Evolutionary conservation across 176 grass and related monocot species (phyloP).

Genomic region (Cenchrus fungigraminus): DNA sequence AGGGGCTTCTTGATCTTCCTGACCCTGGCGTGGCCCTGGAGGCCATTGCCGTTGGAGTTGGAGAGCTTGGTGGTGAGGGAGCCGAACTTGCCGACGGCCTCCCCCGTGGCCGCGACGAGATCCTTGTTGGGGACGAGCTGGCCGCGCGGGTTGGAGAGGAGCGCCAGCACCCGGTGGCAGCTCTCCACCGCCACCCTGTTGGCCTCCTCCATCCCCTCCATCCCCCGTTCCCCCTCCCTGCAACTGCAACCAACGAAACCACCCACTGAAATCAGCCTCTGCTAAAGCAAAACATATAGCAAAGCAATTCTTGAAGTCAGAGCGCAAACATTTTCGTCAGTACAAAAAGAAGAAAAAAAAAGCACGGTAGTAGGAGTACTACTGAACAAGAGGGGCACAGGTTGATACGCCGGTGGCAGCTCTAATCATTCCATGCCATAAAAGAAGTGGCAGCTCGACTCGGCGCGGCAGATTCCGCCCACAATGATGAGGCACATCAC

Average conservation of each 20-base stretch:
- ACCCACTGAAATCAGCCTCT: conserved; percentile 18
- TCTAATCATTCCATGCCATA: conserved; percentile 45
- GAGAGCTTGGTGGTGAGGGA: conserved; percentile 60
- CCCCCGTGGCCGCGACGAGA: conserved; percentile 61
- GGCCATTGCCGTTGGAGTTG: conserved; percentile 41
- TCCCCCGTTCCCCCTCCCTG: conserved; percentile 43
- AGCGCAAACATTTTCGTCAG: conserved; percentile 23
- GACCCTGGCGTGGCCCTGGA: conserved; percentile 81
- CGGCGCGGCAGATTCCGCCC: conserved; percentile 36
- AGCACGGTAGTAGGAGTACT: neutral
- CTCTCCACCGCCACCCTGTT: conserved; percentile 74
- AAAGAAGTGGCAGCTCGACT: neutral
- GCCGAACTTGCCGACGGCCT: conserved; percentile 69
- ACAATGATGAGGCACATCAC: conserved; percentile 39
- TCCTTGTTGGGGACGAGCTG: conserved; percentile 58
- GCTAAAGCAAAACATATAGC: neutral
- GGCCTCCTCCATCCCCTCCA: conserved; percentile 76
- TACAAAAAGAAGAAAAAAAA: neutral
- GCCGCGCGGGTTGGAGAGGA: conserved; percentile 66
- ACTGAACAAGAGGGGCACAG: neutral
- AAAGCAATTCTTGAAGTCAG: conserved; percentile 15
- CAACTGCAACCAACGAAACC: neutral
- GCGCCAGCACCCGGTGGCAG: conserved; percentile 71
- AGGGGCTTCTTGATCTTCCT: conserved; percentile 72
- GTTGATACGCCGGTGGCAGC: conserved; percentile 30